Conservation (phyloP, 345 rosid species). For the Tarenaya hassleriana region DNA sequence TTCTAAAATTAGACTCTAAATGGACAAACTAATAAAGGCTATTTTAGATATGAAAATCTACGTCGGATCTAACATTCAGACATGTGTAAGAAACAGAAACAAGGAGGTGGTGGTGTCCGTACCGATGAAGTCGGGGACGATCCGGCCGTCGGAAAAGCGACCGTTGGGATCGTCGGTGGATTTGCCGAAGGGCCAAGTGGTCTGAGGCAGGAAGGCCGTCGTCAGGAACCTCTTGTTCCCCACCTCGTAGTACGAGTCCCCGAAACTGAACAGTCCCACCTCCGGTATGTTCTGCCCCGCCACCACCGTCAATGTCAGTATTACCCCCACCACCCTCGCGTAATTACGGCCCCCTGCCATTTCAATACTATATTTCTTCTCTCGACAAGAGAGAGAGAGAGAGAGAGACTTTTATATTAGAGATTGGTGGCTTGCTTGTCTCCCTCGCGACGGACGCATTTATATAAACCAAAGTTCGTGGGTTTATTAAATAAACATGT, state of each 20-base stretch:
- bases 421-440: too few relatives aligned
- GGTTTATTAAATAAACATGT: too few relatives aligned
- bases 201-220: neutral
- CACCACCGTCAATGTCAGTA: neutral
- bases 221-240: conserved; percentile 20
- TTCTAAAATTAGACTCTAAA: too few relatives aligned
- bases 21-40: too few relatives aligned
- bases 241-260: conserved; percentile 27
- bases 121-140: conserved; percentile 33
- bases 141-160: conserved; percentile 23
- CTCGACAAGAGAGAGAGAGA: too few relatives aligned
- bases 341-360: conserved; percentile 4
- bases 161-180: conserved; percentile 26
- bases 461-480: too few relatives aligned
- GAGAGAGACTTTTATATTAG: too few relatives aligned
- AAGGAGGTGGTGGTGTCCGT: neutral
- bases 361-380: neutral
- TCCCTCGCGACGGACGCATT: too few relatives aligned
- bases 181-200: conserved; percentile 27
- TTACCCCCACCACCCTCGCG: neutral
- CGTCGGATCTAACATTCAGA: too few relatives aligned
- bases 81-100: neutral
- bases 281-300: conserved; percentile 19
- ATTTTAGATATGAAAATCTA: too few relatives aligned
- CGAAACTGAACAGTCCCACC: conserved; percentile 25